phyloP scores from a whole-genome alignment of 2,329 filamentous ascomycete species.

The Botrytis byssoidea region DNA sequence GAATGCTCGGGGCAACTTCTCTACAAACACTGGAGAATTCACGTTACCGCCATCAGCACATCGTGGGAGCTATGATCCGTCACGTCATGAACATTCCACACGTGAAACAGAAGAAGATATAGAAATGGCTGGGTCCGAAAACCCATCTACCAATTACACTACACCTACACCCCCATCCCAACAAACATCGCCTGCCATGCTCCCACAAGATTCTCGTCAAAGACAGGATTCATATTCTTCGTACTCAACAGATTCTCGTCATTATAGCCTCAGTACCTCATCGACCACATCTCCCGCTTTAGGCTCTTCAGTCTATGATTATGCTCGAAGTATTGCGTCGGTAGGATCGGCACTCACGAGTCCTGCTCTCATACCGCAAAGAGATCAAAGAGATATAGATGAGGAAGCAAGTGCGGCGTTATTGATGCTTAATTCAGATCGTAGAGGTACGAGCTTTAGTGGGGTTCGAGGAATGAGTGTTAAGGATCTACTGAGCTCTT shows the following conservation, averaged over 20 bases:
- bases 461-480: conserved; percentile 52
- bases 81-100: conserved; percentile 45
- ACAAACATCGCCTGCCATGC: conserved; percentile 53
- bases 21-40: conserved; percentile 28
- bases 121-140: conserved; percentile 59
- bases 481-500: conserved; percentile 53
- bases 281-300: conserved; percentile 59
- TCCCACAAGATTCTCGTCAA: conserved; percentile 46
- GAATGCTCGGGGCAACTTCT: conserved; percentile 34
- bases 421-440: conserved; percentile 82
- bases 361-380: conserved; percentile 54
- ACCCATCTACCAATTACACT: conserved; percentile 49
- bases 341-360: conserved; percentile 56
- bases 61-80: conserved; percentile 28
- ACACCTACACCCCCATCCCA: conserved; percentile 30
- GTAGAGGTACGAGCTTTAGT: conserved; percentile 42
- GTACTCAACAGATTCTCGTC: conserved; percentile 49
- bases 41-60: conserved; percentile 28
- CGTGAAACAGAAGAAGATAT: conserved; percentile 47
- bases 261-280: conserved; percentile 49
- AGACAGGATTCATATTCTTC: conserved; percentile 54
- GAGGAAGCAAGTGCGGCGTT: conserved; percentile 75
- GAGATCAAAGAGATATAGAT: conserved; percentile 57
- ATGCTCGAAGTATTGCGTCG: conserved; percentile 41
- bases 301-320: conserved; percentile 49